Conservation (phyloP, 208 protist species). For the Wallacemonas sp. region DNA sequence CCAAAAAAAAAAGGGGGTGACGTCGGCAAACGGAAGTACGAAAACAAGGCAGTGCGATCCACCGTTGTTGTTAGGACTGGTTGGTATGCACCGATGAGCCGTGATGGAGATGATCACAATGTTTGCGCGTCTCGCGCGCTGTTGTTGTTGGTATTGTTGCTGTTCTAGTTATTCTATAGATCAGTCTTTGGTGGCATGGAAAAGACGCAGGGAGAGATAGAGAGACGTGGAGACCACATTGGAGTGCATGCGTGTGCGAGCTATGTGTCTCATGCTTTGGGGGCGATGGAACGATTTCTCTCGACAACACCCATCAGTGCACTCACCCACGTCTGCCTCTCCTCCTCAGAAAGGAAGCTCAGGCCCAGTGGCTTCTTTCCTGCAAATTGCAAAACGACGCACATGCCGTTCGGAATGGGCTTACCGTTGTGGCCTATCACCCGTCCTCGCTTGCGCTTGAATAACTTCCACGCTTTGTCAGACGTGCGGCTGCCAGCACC, state of each 20-base stretch:
- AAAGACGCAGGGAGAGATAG: too few species aligned
- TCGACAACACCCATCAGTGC: conserved; percentile 75
- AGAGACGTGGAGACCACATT: too few species aligned
- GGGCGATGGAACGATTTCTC: conserved; percentile 42
- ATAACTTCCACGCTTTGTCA: conserved; percentile 17
- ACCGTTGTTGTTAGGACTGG: too few species aligned
- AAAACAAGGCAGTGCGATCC: too few species aligned
- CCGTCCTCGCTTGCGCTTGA: conserved; percentile 18
- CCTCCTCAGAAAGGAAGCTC: conserved; percentile 57
- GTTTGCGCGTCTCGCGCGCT: too few species aligned
- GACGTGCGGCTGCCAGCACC: conserved; percentile 18
- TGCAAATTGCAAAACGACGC: conserved; percentile 54
- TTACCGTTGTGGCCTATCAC: conserved; percentile 43
- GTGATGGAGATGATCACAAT: too few species aligned
- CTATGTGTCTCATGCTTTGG: background rate
- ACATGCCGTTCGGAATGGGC: conserved; percentile 43
- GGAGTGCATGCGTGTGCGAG: background rate
- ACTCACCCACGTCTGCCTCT: conserved; percentile 63
- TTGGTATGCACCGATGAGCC: too few species aligned
- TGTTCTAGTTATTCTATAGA: too few species aligned
- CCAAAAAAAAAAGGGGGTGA: too few species aligned
- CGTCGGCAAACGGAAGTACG: too few species aligned
- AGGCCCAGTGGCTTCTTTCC: conserved; percentile 45
- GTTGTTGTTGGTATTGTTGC: too few species aligned
- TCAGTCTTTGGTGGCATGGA: too few species aligned